Conservation (phyloP, 139 green algal species). For the Coccomyxa sp. region DNA sequence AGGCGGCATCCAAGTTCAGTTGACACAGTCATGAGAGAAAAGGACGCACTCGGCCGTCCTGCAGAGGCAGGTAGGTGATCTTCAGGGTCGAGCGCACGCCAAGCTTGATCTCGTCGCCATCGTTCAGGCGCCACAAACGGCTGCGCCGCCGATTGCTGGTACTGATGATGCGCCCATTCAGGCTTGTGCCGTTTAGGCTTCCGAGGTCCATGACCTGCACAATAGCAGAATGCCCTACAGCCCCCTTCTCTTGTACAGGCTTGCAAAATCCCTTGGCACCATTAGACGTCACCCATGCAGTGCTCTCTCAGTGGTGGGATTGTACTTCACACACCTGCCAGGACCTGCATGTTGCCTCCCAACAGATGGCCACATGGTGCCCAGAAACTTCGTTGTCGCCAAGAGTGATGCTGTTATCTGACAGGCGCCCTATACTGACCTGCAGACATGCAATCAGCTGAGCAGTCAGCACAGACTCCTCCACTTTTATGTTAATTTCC, state of each 20-base stretch:
- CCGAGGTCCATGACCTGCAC: constrained; percentile 49
- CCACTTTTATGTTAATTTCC: too few species aligned
- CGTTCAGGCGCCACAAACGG: constrained; percentile 27
- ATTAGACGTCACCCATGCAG: too few species aligned
- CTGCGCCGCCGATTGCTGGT: constrained; percentile 43
- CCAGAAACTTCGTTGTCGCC: constrained; percentile 69
- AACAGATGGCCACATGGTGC: constrained; percentile 49
- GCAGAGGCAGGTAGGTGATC: neutral
- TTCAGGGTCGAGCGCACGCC: constrained; percentile 19
- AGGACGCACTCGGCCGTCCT: neutral
- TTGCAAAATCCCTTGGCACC: too few species aligned
- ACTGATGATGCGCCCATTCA: constrained; percentile 60
- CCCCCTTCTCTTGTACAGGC: too few species aligned
- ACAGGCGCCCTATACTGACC: constrained; percentile 57
- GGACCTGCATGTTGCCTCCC: constrained; percentile 31
- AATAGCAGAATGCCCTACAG: too few species aligned
- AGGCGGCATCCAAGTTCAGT: too few species aligned
- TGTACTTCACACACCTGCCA: constrained; percentile 35
- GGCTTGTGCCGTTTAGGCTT: constrained; percentile 69
- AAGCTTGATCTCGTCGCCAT: constrained; percentile 50
- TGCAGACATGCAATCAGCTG: constrained; percentile 20
- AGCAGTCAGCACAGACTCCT: too few species aligned
- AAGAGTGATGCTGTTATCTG: constrained; percentile 37
- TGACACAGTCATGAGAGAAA: too few species aligned
- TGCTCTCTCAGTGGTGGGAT: too few species aligned